A percentile compares a stretch with the other conserved stretches of the same genome.
Evolutionary conservation across 345 rosid species (phyloP).

Genomic region (Dipteronia sinensis): DNA sequence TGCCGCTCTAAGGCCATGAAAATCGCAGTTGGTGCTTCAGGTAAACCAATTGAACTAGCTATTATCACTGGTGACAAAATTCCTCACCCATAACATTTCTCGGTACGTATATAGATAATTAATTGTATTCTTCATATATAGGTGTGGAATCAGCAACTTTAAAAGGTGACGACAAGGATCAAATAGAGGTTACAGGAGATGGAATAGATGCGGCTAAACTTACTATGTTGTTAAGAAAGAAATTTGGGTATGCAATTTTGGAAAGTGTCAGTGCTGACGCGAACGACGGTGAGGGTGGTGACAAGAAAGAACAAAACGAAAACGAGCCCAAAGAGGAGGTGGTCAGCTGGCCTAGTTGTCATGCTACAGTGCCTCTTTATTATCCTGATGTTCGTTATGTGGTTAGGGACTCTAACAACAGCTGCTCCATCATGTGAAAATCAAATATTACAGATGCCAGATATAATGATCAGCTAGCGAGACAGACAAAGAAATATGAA

Average conservation of each 20-base stretch:
- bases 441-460: no score
- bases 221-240: slow-evolving; percentile 28
- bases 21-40: slow-evolving; percentile 22
- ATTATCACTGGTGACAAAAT: not conserved
- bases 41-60: not conserved
- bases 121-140: not conserved
- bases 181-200: slow-evolving; percentile 52
- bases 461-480: no score
- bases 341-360: no score
- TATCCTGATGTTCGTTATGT: no score
- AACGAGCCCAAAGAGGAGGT: no score
- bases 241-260: slow-evolving; percentile 34
- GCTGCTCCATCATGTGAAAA: no score
- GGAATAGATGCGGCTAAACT: slow-evolving; percentile 39
- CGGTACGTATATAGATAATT: no score
- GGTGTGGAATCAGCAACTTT: slow-evolving; percentile 45
- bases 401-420: no score
- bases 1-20: slow-evolving; percentile 26
- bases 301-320: not conserved
- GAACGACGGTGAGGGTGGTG: not conserved
- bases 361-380: no score
- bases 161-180: slow-evolving; percentile 43
- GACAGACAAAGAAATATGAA: no score
- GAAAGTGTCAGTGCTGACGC: not conserved
- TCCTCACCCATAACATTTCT: not conserved